These are phyloP conservation scores for Metschnikowia kunwiensis DNA, from an alignment of 805 yeast genomes.

Conservation along the genomic window DNA sequence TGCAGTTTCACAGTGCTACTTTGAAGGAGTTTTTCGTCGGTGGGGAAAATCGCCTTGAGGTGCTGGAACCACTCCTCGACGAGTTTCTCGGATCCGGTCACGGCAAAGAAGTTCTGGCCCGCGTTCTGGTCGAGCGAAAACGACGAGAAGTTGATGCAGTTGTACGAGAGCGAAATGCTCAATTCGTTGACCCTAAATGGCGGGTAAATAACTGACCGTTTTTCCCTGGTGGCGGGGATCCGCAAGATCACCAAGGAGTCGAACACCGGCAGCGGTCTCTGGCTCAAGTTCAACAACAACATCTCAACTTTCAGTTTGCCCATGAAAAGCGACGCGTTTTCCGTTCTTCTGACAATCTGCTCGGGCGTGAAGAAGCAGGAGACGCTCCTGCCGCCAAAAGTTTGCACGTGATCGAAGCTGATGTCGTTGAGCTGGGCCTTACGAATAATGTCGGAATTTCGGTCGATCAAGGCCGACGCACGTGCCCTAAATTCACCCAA, in stretches of 20 bases:
- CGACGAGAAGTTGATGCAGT: conserved; percentile 19
- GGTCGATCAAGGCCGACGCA: conserved; percentile 19
- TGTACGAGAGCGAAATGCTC: conserved; percentile 20
- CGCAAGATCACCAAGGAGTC: conserved; percentile 39
- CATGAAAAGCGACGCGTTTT: conserved; percentile 21
- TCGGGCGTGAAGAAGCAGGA: conserved; percentile 35
- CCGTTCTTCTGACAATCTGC: conserved; percentile 37
- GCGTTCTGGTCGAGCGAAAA: conserved; percentile 8
- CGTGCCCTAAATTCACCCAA: conserved; percentile 17
- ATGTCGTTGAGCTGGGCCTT: conserved; percentile 29
- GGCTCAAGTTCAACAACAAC: conserved; percentile 30
- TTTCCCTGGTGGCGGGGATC: conserved; percentile 16
- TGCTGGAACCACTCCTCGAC: conserved; percentile 31
- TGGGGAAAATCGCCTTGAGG: conserved; percentile 34
- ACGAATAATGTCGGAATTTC: conserved; percentile 14
- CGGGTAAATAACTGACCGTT: conserved; percentile 38
- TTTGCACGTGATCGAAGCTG: conserved; percentile 33
- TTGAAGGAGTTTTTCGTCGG: conserved; percentile 12
- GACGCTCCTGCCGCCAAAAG: conserved; percentile 30
- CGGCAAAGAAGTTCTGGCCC: conserved; percentile 21
- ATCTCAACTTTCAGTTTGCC: conserved; percentile 27
- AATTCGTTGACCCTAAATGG: conserved; percentile 42
- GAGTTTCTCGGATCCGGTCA: conserved; percentile 14
- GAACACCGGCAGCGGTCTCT: conserved; percentile 15
- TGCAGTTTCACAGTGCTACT: conserved; percentile 10